Evolutionary conservation across 2,329 filamentous ascomycete genomes (phyloP).

Genomic region (Claviceps arundinis): DNA sequence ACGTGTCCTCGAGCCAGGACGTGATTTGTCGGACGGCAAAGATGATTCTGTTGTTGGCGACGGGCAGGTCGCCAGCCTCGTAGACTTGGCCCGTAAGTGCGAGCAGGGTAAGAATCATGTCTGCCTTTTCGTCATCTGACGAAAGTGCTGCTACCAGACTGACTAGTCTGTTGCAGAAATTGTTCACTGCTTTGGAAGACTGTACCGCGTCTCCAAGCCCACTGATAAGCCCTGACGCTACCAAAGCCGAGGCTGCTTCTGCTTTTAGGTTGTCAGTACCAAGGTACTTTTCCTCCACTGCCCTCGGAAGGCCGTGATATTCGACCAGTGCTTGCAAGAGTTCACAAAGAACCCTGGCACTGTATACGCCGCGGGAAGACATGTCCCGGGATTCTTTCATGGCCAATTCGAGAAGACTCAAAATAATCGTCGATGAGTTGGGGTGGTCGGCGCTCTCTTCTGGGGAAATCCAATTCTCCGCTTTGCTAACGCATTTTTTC

Average conservation of each 20-base stretch:
- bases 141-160: slow-evolving; percentile 44
- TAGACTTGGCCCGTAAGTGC: slow-evolving; percentile 40
- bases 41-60: slow-evolving; percentile 56
- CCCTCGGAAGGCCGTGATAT: slow-evolving; percentile 29
- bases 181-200: slow-evolving; percentile 34
- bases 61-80: slow-evolving; percentile 36
- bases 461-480: slow-evolving; percentile 25
- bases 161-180: slow-evolving; percentile 45
- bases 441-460: slow-evolving; percentile 15
- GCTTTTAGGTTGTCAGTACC: slow-evolving; percentile 34
- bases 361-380: slow-evolving; percentile 35
- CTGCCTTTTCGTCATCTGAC: slow-evolving; percentile 28
- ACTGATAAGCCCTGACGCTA: slow-evolving; percentile 34
- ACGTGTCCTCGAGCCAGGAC: slow-evolving; percentile 48
- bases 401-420: slow-evolving; percentile 30
- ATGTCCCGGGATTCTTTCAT: slow-evolving; percentile 28
- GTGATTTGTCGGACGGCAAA: slow-evolving; percentile 73
- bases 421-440: slow-evolving; percentile 23
- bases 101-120: slow-evolving; percentile 38
- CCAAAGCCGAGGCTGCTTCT: slow-evolving; percentile 31
- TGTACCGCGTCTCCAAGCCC: slow-evolving; percentile 39
- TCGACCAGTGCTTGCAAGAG: slow-evolving; percentile 35
- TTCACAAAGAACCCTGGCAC: slow-evolving; percentile 36
- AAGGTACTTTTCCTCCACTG: slow-evolving; percentile 33
- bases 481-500: slow-evolving; percentile 17